Evolutionary conservation across 192 early-diverging fungal species (phyloP).

Genomic region (Cetraspora pellucida): DNA sequence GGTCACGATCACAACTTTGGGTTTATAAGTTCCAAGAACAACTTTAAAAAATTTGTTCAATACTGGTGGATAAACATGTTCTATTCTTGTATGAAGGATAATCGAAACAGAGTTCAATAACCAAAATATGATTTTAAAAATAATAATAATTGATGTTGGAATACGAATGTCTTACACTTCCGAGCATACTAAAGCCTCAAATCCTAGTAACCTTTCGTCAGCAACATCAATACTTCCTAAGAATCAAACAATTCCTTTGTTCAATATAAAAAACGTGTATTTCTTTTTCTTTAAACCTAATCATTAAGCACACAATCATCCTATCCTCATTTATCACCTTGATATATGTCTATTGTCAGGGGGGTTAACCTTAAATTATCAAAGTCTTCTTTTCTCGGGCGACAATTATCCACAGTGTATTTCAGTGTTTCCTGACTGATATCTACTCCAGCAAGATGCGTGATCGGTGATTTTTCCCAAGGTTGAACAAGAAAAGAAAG

Average conservation of each 20-base stretch:
- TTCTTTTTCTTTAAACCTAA: constrained; percentile 19
- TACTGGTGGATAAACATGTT: constrained; percentile 69
- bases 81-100: constrained; percentile 54
- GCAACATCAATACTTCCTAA: constrained; percentile 55
- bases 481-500: constrained; percentile 62
- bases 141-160: too few species aligned
- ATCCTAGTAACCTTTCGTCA: constrained; percentile 57
- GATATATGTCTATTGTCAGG: constrained; percentile 66
- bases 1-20: constrained; percentile 69
- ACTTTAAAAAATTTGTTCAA: constrained; percentile 61
- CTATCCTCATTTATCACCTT: constrained; percentile 49
- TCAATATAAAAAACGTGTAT: constrained; percentile 12
- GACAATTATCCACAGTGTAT: constrained; percentile 51
- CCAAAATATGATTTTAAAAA: too few species aligned
- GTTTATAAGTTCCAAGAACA: constrained; percentile 69
- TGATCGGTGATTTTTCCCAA: constrained; percentile 56
- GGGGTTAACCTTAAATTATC: constrained; percentile 60
- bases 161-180: constrained; percentile 61
- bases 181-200: constrained; percentile 74
- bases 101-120: too few species aligned
- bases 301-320: not conserved
- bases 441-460: constrained; percentile 72
- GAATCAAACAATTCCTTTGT: not conserved
- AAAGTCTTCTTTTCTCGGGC: constrained; percentile 63
- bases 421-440: constrained; percentile 51